These are phyloP conservation scores for Pleurotus cornucopiae DNA, from an alignment of 768 basidiomycete genomes.

Conservation along the genomic window DNA sequence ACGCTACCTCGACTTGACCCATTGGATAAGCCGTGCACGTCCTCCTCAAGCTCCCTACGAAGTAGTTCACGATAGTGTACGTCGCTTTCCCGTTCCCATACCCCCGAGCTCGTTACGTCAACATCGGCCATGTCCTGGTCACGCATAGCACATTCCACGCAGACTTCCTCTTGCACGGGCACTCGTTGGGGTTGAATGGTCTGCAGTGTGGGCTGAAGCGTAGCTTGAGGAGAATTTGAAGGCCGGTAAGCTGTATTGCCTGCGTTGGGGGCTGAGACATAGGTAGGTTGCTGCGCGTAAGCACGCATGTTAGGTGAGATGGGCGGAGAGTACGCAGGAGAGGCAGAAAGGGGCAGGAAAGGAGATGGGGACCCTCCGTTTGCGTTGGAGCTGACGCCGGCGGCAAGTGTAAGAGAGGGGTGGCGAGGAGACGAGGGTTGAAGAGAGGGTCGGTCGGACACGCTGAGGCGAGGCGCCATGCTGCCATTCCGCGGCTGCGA, in stretches of 20 bases:
- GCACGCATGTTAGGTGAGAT: slow-evolving; percentile 56
- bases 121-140: slow-evolving; percentile 98
- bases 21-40: slow-evolving; percentile 42
- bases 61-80: slow-evolving; percentile 73
- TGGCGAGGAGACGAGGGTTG: slow-evolving; percentile 43
- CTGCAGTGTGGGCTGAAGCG: slow-evolving; percentile 39
- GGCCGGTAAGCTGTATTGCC: slow-evolving; percentile 57
- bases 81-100: slow-evolving; percentile 93
- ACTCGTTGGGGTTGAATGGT: slow-evolving; percentile 25
- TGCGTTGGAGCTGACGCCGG: slow-evolving; percentile 27
- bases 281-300: slow-evolving; percentile 73
- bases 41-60: slow-evolving; percentile 68
- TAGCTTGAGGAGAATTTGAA: slow-evolving; percentile 27
- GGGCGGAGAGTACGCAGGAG: slow-evolving; percentile 58
- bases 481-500: slow-evolving; percentile 21
- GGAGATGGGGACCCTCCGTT: slow-evolving; percentile 36
- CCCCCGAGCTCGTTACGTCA: slow-evolving; percentile 76
- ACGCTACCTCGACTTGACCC: slow-evolving; percentile 14
- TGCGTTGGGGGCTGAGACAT: slow-evolving; percentile 53
- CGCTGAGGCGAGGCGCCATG: slow-evolving; percentile 13
- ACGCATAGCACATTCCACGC: slow-evolving; percentile 97
- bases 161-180: slow-evolving; percentile 78
- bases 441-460: slow-evolving; percentile 20
- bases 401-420: slow-evolving; percentile 35
- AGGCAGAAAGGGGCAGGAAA: slow-evolving; percentile 50